phyloP scores from a whole-genome alignment of 352 stramenopile genomes.

The Phytopythium boreale region DNA sequence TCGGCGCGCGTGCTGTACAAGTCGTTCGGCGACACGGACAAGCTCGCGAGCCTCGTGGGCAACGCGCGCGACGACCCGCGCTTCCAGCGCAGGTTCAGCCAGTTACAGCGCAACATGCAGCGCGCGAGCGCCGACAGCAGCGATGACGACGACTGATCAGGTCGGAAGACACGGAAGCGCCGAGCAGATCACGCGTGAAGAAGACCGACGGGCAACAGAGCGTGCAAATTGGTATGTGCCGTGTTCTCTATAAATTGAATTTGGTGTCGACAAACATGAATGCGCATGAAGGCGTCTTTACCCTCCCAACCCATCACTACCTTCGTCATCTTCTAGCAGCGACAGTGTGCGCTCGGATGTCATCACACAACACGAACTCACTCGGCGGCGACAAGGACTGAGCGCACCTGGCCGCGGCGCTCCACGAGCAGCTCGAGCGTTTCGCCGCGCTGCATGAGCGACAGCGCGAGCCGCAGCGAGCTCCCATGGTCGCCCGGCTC shows the following conservation, averaged over 20 bases:
- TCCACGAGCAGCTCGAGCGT: conserved; percentile 40
- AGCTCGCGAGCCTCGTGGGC: conserved; percentile 39
- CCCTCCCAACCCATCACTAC: too few relatives aligned
- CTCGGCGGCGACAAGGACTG: conserved; percentile 44
- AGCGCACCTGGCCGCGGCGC: conserved; percentile 31
- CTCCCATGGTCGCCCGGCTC: conserved; percentile 49
- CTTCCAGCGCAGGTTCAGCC: conserved; percentile 53
- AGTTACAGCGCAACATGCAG: conserved; percentile 62
- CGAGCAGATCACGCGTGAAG: not conserved
- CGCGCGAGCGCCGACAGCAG: conserved; percentile 51
- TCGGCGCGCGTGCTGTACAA: conserved; percentile 41
- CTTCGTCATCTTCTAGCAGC: too few relatives aligned
- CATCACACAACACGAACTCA: conserved; percentile 9
- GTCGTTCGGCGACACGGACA: conserved; percentile 42
- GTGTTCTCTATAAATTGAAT: conserved; percentile 6
- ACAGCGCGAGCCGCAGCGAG: conserved; percentile 45
- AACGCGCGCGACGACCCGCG: conserved; percentile 27
- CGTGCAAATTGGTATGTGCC: not conserved
- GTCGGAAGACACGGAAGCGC: not conserved
- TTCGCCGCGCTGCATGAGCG: conserved; percentile 52
- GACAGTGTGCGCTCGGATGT: not conserved
- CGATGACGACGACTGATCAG: conserved; percentile 12
- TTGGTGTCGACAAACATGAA: not conserved
- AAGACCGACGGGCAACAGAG: not conserved
- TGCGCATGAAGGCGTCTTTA: not conserved